Percentiles rank a stretch among this genome's conserved stretches.
Evolutionary conservation across 2,329 filamentous ascomycete species (phyloP).

Genomic region (Emergomyces pasteurianus): DNA sequence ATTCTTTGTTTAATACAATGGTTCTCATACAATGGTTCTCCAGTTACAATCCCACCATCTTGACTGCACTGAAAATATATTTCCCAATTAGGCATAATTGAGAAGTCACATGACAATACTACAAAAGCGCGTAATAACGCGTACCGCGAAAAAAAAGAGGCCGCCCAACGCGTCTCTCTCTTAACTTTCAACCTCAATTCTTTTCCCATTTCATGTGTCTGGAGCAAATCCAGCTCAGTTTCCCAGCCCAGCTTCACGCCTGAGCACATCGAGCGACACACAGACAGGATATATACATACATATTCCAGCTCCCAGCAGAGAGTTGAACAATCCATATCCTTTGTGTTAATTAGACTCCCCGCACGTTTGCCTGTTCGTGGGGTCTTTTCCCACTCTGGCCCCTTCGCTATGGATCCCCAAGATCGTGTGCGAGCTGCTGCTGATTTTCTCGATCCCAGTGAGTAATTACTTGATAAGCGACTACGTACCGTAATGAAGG

Average conservation of each 20-base stretch:
- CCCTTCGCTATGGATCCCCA: constrained; percentile 31
- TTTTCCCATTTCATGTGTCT: background rate
- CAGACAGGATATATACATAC: background rate
- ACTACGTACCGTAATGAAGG: background rate
- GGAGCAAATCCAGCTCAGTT: background rate
- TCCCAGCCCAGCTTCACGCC: background rate
- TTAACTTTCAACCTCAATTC: background rate
- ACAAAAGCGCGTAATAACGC: constrained; percentile 3
- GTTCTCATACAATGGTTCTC: too few relatives aligned
- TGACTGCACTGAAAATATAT: too few relatives aligned
- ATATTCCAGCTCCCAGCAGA: background rate
- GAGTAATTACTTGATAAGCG: constrained; percentile 26
- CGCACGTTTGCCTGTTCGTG: background rate
- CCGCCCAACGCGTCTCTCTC: constrained; percentile 3
- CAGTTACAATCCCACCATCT: too few relatives aligned
- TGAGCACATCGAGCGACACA: background rate
- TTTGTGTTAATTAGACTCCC: background rate
- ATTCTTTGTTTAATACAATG: background rate
- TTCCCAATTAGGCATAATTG: constrained; percentile 1
- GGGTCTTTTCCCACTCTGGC: background rate
- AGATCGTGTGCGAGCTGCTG: constrained; percentile 74
- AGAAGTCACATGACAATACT: background rate
- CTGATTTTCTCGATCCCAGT: constrained; percentile 92
- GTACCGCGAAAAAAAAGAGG: constrained; percentile 2
- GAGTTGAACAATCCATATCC: background rate